Conservation (phyloP, 2,329 filamentous ascomycete species). For the Penicillium oxalicum region DNA sequence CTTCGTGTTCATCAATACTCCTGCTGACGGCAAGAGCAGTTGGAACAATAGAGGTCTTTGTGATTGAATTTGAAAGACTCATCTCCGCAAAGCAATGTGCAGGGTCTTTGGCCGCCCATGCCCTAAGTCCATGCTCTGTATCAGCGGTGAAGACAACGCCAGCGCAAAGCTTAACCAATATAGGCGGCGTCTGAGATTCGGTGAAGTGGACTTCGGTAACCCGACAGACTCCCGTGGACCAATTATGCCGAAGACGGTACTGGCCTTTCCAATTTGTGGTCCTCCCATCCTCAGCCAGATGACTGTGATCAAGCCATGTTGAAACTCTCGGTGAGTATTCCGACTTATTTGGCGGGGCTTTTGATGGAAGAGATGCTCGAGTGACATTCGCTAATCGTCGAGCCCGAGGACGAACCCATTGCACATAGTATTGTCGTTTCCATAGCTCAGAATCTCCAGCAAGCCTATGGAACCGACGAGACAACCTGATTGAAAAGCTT, state of each 20-base stretch:
- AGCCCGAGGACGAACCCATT: slow-evolving; percentile 77
- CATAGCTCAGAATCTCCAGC: slow-evolving; percentile 80
- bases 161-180: slow-evolving; percentile 71
- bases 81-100: slow-evolving; percentile 53
- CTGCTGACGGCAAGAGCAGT: slow-evolving; percentile 45
- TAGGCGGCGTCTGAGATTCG: slow-evolving; percentile 49
- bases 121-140: slow-evolving; percentile 61
- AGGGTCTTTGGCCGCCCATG: slow-evolving; percentile 65
- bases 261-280: slow-evolving; percentile 77
- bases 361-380: slow-evolving; percentile 30
- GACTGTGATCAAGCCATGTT: slow-evolving; percentile 57
- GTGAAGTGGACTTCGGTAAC: slow-evolving; percentile 69
- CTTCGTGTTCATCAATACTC: slow-evolving; percentile 46
- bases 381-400: slow-evolving; percentile 66
- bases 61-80: slow-evolving; percentile 32
- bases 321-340: slow-evolving; percentile 52
- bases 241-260: slow-evolving; percentile 85
- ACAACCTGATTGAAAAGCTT: slow-evolving; percentile 37
- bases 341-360: slow-evolving; percentile 24
- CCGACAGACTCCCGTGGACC: slow-evolving; percentile 74
- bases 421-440: slow-evolving; percentile 81
- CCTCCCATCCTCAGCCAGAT: slow-evolving; percentile 47
- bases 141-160: slow-evolving; percentile 76
- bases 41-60: slow-evolving; percentile 58
- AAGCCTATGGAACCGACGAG: slow-evolving; percentile 65